Evolutionary conservation across 208 protist species (phyloP).

Genomic region (Leishmania arabica): DNA sequence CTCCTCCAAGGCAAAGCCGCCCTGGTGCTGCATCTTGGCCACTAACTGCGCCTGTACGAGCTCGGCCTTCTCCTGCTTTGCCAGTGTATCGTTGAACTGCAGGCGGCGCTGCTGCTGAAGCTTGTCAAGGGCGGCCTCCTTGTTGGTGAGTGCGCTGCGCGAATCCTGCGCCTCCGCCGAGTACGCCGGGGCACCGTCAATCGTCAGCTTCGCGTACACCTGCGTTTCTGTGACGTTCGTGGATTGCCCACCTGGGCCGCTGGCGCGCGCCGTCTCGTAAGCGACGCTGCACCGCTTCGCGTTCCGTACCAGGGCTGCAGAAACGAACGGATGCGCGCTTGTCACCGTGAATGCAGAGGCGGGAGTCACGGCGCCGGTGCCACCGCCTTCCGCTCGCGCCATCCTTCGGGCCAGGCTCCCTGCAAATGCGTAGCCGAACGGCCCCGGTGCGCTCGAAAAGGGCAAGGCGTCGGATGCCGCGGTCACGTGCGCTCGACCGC

Average conservation of each 20-base stretch:
- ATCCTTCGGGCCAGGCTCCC: slow-evolving; percentile 23
- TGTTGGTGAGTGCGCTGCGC: slow-evolving; percentile 82
- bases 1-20: slow-evolving; percentile 31
- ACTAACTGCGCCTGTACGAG: slow-evolving; percentile 45
- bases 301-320: slow-evolving; percentile 57
- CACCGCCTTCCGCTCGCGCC: background rate
- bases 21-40: slow-evolving; percentile 16
- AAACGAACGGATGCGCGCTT: slow-evolving; percentile 55
- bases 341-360: slow-evolving; percentile 38
- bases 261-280: slow-evolving; percentile 82
- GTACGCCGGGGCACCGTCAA: slow-evolving; percentile 75
- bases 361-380: background rate
- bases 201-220: slow-evolving; percentile 75
- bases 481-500: slow-evolving; percentile 31
- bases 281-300: slow-evolving; percentile 38
- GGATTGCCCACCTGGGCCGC: slow-evolving; percentile 88
- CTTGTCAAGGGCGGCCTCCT: slow-evolving; percentile 71
- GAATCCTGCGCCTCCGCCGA: slow-evolving; percentile 86
- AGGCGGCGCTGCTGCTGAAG: slow-evolving; percentile 49
- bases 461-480: slow-evolving; percentile 24
- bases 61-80: slow-evolving; percentile 49
- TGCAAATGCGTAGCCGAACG: slow-evolving; percentile 57
- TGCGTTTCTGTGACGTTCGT: slow-evolving; percentile 90
- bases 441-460: slow-evolving; percentile 35
- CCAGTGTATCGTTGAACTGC: slow-evolving; percentile 78